phyloP scores from a whole-genome alignment of 805 yeast species.

The Lachancea cidri region DNA sequence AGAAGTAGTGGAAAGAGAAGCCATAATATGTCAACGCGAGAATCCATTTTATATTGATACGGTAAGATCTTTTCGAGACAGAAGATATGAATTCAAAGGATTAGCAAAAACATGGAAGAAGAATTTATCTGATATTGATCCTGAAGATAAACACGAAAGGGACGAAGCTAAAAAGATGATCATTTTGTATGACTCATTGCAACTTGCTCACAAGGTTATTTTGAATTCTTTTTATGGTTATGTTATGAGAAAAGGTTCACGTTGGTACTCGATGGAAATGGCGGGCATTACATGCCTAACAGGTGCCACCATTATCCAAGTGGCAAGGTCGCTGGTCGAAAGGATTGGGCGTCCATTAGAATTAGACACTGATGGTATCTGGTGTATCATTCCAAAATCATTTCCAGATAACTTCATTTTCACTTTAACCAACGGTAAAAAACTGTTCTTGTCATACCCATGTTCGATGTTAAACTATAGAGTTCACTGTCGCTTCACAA shows the following conservation, averaged over 20 bases:
- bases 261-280: constrained; percentile 99
- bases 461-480: constrained; percentile 93
- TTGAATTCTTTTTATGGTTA: constrained; percentile 95
- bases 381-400: constrained; percentile 94
- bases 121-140: constrained; percentile 52
- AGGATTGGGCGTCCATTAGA: constrained; percentile 93
- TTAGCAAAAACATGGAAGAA: constrained; percentile 92
- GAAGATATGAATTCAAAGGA: constrained; percentile 93
- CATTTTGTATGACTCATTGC: constrained; percentile 88
- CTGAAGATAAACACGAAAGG: constrained; percentile 50
- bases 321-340: constrained; percentile 90
- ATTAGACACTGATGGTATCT: constrained; percentile 97
- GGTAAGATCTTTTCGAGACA: constrained; percentile 88
- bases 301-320: constrained; percentile 96
- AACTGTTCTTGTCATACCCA: constrained; percentile 76
- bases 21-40: constrained; percentile 94
- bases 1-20: constrained; percentile 81
- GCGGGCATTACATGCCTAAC: constrained; percentile 98
- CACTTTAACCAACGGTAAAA: constrained; percentile 70
- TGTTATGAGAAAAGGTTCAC: constrained; percentile 97
- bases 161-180: constrained; percentile 96
- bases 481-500: constrained; percentile 88
- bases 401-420: constrained; percentile 87
- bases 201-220: constrained; percentile 94
- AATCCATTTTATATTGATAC: constrained; percentile 96